A percentile compares a stretch with the other conserved stretches of the same genome.
phyloP scores from a whole-genome alignment of 2,329 filamentous ascomycete species.

The Colletotrichum scovillei region DNA sequence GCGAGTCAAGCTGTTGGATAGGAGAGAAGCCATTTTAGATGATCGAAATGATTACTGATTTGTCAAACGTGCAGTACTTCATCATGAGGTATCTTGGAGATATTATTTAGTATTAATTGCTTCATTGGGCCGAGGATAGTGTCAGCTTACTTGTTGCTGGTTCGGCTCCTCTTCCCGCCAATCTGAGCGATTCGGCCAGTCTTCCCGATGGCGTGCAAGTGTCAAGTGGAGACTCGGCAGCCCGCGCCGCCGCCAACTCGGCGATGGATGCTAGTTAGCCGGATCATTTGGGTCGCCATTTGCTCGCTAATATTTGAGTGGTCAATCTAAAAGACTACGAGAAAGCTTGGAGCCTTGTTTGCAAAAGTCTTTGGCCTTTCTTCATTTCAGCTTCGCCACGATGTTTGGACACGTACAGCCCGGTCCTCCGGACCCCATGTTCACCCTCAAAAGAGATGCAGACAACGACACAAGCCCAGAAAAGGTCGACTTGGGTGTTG shows the following conservation, averaged over 20 bases:
- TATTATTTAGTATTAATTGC: neutral
- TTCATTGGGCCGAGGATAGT: neutral
- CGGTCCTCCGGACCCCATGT: conserved; percentile 45
- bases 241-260: conserved; percentile 2
- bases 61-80: neutral
- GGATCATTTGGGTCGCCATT: neutral
- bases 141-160: neutral
- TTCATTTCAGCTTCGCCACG: neutral
- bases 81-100: neutral
- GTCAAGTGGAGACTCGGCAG: conserved; percentile 2
- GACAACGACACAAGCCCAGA: conserved; percentile 42
- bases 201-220: conserved; percentile 6
- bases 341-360: neutral
- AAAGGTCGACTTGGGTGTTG: conserved; percentile 51
- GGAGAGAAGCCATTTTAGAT: conserved; percentile 10
- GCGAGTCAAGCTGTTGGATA: conserved; percentile 14
- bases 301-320: neutral
- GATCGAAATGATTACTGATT: neutral
- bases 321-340: neutral
- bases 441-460: conserved; percentile 44
- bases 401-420: conserved; percentile 58
- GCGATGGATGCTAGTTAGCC: neutral
- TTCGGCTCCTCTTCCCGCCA: conserved; percentile 4
- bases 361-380: neutral
- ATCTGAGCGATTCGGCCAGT: neutral